Conservation (phyloP, 75 land plant genomes). For the Cupressus sempervirens region DNA sequence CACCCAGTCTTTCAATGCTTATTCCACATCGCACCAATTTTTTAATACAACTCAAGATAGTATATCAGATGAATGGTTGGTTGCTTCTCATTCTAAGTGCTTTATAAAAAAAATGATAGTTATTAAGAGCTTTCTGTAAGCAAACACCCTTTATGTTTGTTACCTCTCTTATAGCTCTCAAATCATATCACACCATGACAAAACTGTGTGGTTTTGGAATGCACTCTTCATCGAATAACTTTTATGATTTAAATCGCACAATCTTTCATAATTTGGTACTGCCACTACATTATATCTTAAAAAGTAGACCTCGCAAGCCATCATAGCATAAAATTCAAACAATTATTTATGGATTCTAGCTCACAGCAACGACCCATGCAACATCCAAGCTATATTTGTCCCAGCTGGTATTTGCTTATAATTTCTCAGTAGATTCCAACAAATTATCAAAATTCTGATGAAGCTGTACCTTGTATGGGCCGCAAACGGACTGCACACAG, state of each 20-base stretch:
- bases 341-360: neutral
- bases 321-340: neutral
- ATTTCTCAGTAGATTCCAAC: neutral
- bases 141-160: neutral
- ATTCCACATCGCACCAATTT: neutral
- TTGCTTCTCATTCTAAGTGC: neutral
- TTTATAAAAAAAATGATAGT: neutral
- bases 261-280: neutral
- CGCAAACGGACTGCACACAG: neutral
- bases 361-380: neutral
- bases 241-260: no score
- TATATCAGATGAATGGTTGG: neutral
- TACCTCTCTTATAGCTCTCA: neutral
- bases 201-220: neutral
- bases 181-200: neutral
- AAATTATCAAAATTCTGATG: neutral
- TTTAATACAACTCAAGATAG: neutral
- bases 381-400: neutral
- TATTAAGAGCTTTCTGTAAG: neutral
- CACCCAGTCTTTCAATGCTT: neutral
- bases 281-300: neutral
- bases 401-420: neutral
- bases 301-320: neutral
- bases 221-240: neutral
- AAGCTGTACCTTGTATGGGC: neutral